Evolutionary conservation across 805 yeast species (phyloP).

Genomic region (Zygosaccharomyces bisporus): DNA sequence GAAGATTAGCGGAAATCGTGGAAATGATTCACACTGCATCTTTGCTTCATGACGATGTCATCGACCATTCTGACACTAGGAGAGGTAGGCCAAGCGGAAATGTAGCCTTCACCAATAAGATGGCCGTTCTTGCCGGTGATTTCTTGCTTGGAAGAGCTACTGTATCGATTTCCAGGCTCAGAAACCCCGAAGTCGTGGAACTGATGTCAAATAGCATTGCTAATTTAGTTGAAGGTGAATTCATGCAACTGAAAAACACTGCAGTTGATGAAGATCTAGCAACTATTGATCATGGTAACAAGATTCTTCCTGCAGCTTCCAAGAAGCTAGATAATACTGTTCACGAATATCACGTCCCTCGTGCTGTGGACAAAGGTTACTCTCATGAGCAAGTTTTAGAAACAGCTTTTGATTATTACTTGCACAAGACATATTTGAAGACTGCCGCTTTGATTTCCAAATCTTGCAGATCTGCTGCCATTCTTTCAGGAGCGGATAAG

Average conservation of each 20-base stretch:
- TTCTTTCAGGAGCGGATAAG: constrained; percentile 78
- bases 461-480: constrained; percentile 89
- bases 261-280: constrained; percentile 53
- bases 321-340: constrained; percentile 14
- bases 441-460: constrained; percentile 94
- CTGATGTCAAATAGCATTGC: constrained; percentile 94
- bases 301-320: constrained; percentile 40
- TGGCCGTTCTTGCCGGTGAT: constrained; percentile 97
- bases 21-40: constrained; percentile 99
- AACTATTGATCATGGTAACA: constrained; percentile 30
- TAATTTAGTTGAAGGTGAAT: constrained; percentile 95
- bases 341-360: constrained; percentile 35
- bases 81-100: constrained; percentile 91
- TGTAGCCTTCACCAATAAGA: constrained; percentile 89
- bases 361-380: constrained; percentile 23
- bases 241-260: constrained; percentile 96
- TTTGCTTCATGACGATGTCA: constrained; percentile 92
- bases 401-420: constrained; percentile 91
- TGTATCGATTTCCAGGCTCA: constrained; percentile 84
- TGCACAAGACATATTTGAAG: constrained; percentile 91
- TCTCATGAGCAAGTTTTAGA: constrained; percentile 63
- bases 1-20: constrained; percentile 93
- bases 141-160: constrained; percentile 94
- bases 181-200: constrained; percentile 97
- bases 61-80: constrained; percentile 82